phyloP scores from a whole-genome alignment of 2,329 filamentous ascomycete species.

The Trichoderma guizhouense region DNA sequence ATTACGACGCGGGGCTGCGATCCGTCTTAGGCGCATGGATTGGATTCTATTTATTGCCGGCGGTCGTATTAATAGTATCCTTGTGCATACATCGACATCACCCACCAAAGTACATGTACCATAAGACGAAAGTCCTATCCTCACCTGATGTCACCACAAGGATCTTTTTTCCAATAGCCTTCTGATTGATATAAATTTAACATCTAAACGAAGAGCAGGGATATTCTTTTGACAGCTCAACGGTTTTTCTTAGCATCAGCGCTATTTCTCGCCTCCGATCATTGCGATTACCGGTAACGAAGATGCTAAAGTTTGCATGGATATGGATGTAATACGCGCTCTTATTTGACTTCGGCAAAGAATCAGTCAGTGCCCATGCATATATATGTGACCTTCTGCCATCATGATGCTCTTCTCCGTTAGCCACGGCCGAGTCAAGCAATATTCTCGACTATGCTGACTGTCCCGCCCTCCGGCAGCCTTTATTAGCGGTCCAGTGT shows the following conservation, averaged over 20 bases:
- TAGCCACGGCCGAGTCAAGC: background rate
- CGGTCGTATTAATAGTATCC: background rate
- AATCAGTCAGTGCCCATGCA: background rate
- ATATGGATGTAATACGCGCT: background rate
- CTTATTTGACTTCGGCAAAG: background rate
- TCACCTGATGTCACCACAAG: background rate
- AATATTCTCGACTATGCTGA: background rate
- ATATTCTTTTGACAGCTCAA: background rate
- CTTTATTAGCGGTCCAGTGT: background rate
- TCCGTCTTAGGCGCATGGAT: background rate
- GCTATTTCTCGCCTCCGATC: background rate
- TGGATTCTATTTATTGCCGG: background rate
- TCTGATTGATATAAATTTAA: background rate
- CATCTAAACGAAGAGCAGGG: background rate
- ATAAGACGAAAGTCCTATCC: background rate
- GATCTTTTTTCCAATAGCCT: background rate
- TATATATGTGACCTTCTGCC: background rate
- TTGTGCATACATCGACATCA: background rate
- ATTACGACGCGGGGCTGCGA: background rate
- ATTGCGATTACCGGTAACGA: background rate
- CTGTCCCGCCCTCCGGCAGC: background rate
- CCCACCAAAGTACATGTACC: background rate
- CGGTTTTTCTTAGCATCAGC: background rate
- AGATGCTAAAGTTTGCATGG: background rate
- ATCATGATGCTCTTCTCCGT: background rate